Conservation (phyloP, 73 alveolate genomes). For the Paramecium pentaurelia region DNA sequence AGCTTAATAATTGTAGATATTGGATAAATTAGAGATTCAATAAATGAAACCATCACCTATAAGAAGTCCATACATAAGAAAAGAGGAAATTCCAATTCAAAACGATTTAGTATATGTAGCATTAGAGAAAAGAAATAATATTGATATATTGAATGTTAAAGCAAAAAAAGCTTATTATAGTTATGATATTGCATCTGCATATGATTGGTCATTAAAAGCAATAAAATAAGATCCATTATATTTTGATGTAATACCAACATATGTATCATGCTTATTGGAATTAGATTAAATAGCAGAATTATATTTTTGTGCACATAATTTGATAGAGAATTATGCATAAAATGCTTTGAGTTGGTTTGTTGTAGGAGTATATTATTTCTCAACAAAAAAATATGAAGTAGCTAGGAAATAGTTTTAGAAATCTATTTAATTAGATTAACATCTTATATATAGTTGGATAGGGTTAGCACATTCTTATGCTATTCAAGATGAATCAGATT, state of each 20-base stretch:
- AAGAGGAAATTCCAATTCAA: conserved; percentile 50
- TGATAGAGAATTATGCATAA: conserved; percentile 89
- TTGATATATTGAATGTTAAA: conserved; percentile 84
- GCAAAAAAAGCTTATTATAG: conserved; percentile 90
- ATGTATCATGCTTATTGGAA: conserved; percentile 91
- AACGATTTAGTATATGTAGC: conserved; percentile 67
- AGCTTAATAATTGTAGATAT: neutral
- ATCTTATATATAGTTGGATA: conserved; percentile 95
- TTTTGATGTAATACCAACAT: conserved; percentile 89
- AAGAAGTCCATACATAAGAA: conserved; percentile 26
- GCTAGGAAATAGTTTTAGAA: conserved; percentile 94
- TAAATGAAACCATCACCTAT: neutral
- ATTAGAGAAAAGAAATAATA: conserved; percentile 73
- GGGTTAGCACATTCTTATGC: conserved; percentile 98
- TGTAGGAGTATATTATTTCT: conserved; percentile 94
- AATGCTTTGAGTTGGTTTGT: conserved; percentile 96
- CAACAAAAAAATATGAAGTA: conserved; percentile 92
- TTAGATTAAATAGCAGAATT: conserved; percentile 91
- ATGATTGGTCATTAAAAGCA: conserved; percentile 82
- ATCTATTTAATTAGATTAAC: conserved; percentile 91
- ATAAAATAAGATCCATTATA: conserved; percentile 89
- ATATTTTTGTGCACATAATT: conserved; percentile 92
- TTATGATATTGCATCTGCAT: conserved; percentile 88
- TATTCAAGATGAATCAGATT: conserved; percentile 96
- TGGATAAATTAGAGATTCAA: conserved; percentile 45